Evolutionary conservation across 129 eudicot genomes (phyloP).

Genomic region (Smallanthus sonchifolius): DNA sequence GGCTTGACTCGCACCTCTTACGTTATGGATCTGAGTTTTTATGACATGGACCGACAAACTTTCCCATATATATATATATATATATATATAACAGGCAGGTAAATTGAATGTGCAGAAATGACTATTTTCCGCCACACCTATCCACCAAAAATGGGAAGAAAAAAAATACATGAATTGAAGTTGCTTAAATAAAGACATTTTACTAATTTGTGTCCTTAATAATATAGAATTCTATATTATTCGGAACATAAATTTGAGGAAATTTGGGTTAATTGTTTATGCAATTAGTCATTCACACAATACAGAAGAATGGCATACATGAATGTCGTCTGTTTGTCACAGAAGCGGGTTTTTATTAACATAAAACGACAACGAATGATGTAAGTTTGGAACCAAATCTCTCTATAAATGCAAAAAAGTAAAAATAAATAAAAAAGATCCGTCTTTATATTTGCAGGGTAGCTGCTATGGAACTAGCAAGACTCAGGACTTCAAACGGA

Average conservation of each 20-base stretch:
- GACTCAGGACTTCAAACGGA: slow-evolving; percentile 89
- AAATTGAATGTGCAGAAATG: not conserved
- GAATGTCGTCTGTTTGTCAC: slow-evolving; percentile 7
- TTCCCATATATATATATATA: no score
- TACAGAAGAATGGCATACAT: slow-evolving; percentile 11
- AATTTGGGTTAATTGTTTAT: not conserved
- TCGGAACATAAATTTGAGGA: not conserved
- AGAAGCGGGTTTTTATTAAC: slow-evolving; percentile 12
- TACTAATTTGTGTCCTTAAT: not conserved
- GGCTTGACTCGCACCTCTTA: no score
- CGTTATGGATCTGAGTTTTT: no score
- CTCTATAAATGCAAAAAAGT: slow-evolving; percentile 18
- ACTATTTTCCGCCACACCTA: not conserved
- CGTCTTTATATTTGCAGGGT: slow-evolving; percentile 61
- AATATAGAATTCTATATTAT: not conserved
- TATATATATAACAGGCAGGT: not conserved
- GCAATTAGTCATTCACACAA: not conserved
- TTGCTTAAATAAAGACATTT: not conserved
- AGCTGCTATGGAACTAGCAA: slow-evolving; percentile 83
- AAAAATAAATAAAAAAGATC: not conserved
- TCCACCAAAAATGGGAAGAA: not conserved
- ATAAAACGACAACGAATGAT: not conserved
- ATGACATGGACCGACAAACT: no score
- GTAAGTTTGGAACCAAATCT: slow-evolving; percentile 18
- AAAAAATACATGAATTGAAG: not conserved